Evolutionary conservation across 352 stramenopile genomes (phyloP).

Genomic region (Peronosclerospora sorghi): DNA sequence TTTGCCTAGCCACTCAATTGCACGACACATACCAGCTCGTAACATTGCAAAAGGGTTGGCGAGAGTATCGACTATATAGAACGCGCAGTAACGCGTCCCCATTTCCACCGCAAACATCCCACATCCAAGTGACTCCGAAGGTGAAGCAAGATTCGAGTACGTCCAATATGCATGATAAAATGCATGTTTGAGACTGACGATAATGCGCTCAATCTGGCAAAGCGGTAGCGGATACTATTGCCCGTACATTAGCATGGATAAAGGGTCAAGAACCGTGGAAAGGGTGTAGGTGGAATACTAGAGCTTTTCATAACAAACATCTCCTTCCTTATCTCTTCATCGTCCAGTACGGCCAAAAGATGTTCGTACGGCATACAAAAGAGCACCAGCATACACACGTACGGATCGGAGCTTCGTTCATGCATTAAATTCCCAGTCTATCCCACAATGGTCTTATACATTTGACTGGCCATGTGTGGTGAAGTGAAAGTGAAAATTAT

Average conservation of each 20-base stretch:
- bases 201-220: constrained; percentile 51
- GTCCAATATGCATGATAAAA: constrained; percentile 49
- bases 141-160: constrained; percentile 19
- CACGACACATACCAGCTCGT: constrained; percentile 62
- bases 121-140: constrained; percentile 24
- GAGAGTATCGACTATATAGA: constrained; percentile 61
- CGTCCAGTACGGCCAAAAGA: constrained; percentile 50
- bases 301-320: no score
- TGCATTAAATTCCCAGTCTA: constrained; percentile 39
- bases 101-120: constrained; percentile 47
- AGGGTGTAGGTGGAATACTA: no score
- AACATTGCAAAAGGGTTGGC: constrained; percentile 60
- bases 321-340: constrained; percentile 51
- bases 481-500: no score
- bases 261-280: not conserved
- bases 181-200: constrained; percentile 43
- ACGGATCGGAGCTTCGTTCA: constrained; percentile 25
- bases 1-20: no score
- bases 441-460: no score
- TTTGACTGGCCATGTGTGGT: no score
- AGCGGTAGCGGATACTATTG: constrained; percentile 51
- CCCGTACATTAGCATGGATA: constrained; percentile 48
- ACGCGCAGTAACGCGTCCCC: constrained; percentile 44
- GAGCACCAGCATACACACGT: constrained; percentile 35
- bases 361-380: constrained; percentile 58